Evolutionary conservation across 2,329 filamentous ascomycete genomes (phyloP), one percentile per base, ranked within the genome.

Genomic region (Stagonosporopsis tanaceti): DNA sequence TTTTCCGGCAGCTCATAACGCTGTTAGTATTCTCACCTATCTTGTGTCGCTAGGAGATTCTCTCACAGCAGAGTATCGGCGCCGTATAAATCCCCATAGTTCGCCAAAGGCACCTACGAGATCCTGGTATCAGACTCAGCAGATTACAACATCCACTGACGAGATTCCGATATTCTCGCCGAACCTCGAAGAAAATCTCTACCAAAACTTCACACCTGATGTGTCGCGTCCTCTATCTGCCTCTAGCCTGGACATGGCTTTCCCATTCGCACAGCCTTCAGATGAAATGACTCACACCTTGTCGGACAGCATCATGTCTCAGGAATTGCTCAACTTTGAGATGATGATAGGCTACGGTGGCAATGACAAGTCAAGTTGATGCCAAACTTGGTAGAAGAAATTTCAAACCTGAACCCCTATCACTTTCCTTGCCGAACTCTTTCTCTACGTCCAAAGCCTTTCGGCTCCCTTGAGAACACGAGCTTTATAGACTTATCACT

Each of bases 231-330:
- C 39, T 38, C 28, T 45, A 37, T 45, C 48, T 22, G 30, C 48
- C n/a, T 52, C 48, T 42, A 52, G 48, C 39, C 41, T 45, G 39
- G 48, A 52, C 24, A 44, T 38, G 38, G 30, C 27, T 27, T 52
- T 52, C 20, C 48, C 48, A 27, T 52, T 45, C 20, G 12, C 40
- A 44, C 48, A 12, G 38, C 15, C 30, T 32, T 42, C 48, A 15
- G 17, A 22, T 27, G 40, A 52, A 17, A 45, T 38, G 24, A 20
- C 27, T 20, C 30, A 52, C 17, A 44, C 32, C n/a, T 52, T 45
- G 9, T 22, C 38, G 12, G 48, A 52, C n/a, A 37, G n/a, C 15
- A 22, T 22, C 8, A 25, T 52, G n/a, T 35, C 48, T 14, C 39
- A 52, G 22, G 25, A 45, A 38, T 9, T 52, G 22, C 48, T 52